Conservation (phyloP, 163 green algal species). For the Chlorella variabilis region DNA sequence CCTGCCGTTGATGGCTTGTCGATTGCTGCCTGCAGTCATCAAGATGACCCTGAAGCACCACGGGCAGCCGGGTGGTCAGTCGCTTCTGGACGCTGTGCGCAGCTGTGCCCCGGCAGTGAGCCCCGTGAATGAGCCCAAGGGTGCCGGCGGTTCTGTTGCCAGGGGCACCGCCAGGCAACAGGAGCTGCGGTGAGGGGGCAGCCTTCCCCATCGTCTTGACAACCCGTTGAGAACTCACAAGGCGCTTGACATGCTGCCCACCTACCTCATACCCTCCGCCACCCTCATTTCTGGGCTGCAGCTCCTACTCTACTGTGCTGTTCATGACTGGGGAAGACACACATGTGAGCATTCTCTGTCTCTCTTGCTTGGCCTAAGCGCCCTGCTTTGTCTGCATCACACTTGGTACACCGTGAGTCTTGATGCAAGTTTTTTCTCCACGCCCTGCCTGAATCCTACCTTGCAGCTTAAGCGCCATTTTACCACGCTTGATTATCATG, state of each 20-base stretch:
- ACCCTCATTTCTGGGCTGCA: no score
- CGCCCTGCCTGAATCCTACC: no score
- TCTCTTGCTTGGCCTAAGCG: no score
- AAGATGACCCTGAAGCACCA: conserved; percentile 13
- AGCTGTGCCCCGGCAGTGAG: background rate
- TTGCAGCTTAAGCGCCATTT: conserved; percentile 15
- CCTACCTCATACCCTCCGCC: no score
- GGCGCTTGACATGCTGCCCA: no score
- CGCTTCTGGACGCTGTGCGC: background rate
- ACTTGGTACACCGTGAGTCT: no score
- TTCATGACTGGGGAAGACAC: no score
- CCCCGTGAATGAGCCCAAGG: background rate
- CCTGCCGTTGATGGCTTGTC: background rate
- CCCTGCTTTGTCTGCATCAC: no score
- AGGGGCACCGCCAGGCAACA: background rate
- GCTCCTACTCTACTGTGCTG: no score
- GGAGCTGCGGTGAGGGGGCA: background rate
- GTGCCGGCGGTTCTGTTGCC: background rate
- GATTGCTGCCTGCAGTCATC: background rate
- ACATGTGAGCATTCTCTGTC: no score
- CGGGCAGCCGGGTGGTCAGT: background rate
- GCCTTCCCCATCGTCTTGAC: background rate
- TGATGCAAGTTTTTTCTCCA: no score
- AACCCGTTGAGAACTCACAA: no score
- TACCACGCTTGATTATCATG: conserved; percentile 9